Conservation (phyloP, 306 rosid genomes). For the Inga oerstediana region DNA sequence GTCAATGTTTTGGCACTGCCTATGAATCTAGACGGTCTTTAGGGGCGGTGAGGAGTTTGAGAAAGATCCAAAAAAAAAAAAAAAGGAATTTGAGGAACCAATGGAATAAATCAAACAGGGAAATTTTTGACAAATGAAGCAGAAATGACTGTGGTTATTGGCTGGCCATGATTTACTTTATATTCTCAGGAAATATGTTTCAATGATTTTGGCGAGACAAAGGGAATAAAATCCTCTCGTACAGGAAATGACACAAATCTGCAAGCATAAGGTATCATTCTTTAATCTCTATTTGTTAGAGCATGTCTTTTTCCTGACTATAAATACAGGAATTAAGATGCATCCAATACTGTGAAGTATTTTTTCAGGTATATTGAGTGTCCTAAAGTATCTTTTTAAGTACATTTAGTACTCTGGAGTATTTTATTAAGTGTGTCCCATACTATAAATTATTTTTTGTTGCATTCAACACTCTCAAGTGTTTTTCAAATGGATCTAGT, state of each 20-base stretch:
- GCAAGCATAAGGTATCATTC: not conserved
- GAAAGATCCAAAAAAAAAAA: not conserved
- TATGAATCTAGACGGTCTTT: not conserved
- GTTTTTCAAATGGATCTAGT: too few species aligned
- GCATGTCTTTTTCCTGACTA: too few species aligned
- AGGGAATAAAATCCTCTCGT: not conserved
- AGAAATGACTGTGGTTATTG: not conserved
- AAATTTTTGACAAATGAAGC: not conserved
- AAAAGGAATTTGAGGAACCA: not conserved
- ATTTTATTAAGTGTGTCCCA: too few species aligned
- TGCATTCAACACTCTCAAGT: too few species aligned
- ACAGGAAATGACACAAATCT: not conserved
- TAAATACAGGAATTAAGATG: too few species aligned
- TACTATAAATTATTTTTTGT: too few species aligned
- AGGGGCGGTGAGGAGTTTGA: not conserved
- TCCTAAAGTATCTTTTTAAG: too few species aligned
- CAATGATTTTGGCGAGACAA: not conserved
- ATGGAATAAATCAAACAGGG: not conserved
- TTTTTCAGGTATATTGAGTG: too few species aligned
- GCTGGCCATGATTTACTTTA: not conserved
- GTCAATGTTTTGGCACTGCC: not conserved
- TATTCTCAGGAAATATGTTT: not conserved
- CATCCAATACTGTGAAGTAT: too few species aligned
- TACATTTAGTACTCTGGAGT: too few species aligned
- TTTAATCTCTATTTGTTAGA: too few species aligned